Evolutionary conservation across 192 early-diverging fungal genomes (phyloP), one percentile per base, ranked within the genome.

Genomic region (Backusella circina): DNA sequence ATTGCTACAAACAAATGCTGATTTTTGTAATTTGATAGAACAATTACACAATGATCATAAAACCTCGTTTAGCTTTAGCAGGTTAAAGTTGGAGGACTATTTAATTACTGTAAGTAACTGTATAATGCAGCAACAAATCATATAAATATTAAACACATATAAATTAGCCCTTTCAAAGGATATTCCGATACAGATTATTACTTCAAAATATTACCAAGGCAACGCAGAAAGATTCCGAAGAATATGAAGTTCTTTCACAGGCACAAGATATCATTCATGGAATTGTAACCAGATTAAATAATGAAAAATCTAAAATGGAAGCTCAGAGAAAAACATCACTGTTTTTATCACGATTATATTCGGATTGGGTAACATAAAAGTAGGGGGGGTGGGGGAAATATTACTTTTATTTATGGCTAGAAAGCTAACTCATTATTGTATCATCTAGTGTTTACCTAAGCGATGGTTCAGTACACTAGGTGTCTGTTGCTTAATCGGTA

Each of bases 151-250:
- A 39, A 50, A 51, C 26, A 31, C 30, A 28, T 26, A 61, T 57
- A 37, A 18, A 12, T 36, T 38, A 95, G 77, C 96, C 96, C 1
- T 88, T 98, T 7, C 96, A 98, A 84, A 85, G 96, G n/a, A 90
- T 97, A 37, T 95, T 95, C 77, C 93, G 94, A 61, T 98, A 98
- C 77, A 94, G 94, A 9, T 83, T 98, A 8, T 81, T 98, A 16
- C 82, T 91, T 36, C 82, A 86, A 18, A 89, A 88, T n/a, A 83
- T 92, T 67, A 68, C 84, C 37, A 86, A 91, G 67, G 74, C 86
- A 35, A 91, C 89, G 2, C 75, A 77, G 15, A 57, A 74, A 41
- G 72, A 66, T 15, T 75, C 79, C 5, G 72, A 79, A 36, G 85
- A 85, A 51, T 73, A 85, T 50, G 41, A 68, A 44, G 73, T 70